Percentiles rank a stretch among this genome's conserved stretches.
Evolutionary conservation across 352 stramenopile species (phyloP).

Genomic region (Globisporangium middletonii): DNA sequence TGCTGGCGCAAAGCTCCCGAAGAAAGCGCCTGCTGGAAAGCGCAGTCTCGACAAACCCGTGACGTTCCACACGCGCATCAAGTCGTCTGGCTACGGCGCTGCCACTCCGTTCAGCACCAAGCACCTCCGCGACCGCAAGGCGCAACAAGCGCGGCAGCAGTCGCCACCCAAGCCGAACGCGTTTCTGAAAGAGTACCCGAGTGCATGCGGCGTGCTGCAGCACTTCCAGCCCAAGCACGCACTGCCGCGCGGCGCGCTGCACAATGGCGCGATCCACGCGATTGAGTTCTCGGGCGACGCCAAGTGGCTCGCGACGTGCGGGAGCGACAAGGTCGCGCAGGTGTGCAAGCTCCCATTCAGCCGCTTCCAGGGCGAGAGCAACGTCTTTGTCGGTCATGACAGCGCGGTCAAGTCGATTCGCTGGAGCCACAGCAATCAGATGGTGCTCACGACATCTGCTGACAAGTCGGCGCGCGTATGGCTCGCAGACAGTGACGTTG

Average conservation of each 20-base stretch:
- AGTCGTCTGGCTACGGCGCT: conserved; percentile 76
- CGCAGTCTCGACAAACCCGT: conserved; percentile 55
- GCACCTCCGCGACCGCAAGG: conserved; percentile 26
- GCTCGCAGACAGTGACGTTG: conserved; percentile 51
- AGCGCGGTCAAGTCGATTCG: conserved; percentile 54
- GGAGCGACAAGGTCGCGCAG: conserved; percentile 56
- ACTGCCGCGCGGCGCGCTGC: conserved; percentile 43
- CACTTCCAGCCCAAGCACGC: conserved; percentile 53
- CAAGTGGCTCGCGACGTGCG: conserved; percentile 64
- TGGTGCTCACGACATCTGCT: conserved; percentile 58
- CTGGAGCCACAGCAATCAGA: conserved; percentile 71
- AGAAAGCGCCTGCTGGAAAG: conserved; percentile 13
- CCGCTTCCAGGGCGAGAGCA: conserved; percentile 57
- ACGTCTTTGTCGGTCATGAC: conserved; percentile 65
- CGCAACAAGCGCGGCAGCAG: neutral
- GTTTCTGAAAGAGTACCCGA: conserved; percentile 74
- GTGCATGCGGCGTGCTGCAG: conserved; percentile 44
- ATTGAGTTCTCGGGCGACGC: conserved; percentile 77
- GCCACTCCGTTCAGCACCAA: conserved; percentile 19
- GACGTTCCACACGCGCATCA: conserved; percentile 74
- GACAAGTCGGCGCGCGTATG: conserved; percentile 72
- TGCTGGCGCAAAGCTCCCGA: conserved; percentile 9
- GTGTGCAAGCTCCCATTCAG: conserved; percentile 67
- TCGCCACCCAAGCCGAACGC: conserved; percentile 17
- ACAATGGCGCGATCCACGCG: conserved; percentile 62